phyloP scores from a whole-genome alignment of 352 stramenopile species.

The Phytophthora crassamura region DNA sequence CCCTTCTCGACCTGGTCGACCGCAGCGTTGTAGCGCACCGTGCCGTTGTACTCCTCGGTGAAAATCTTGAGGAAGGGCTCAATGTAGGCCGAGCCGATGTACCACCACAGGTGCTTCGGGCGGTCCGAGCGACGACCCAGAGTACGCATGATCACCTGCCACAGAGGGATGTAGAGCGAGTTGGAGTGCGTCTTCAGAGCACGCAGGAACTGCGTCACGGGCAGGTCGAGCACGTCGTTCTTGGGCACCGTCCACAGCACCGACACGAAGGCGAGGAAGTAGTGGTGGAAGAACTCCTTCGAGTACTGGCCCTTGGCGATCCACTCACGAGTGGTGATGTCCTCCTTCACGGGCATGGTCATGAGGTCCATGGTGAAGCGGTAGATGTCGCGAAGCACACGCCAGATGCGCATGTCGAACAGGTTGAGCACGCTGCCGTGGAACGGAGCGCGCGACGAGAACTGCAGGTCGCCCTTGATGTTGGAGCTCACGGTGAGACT shows the following conservation, averaged over 20 bases:
- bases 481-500: constrained; percentile 87
- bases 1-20: constrained; percentile 75
- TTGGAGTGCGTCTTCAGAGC: constrained; percentile 90
- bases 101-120: constrained; percentile 89
- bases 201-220: constrained; percentile 85
- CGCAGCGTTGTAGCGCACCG: constrained; percentile 76
- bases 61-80: constrained; percentile 89
- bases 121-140: constrained; percentile 78
- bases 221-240: constrained; percentile 82
- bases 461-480: constrained; percentile 81
- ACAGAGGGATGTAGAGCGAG: constrained; percentile 88
- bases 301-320: constrained; percentile 74
- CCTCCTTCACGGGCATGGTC: constrained; percentile 80
- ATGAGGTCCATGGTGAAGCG: constrained; percentile 89
- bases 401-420: constrained; percentile 83
- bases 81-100: constrained; percentile 86
- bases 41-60: constrained; percentile 81
- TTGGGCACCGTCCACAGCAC: constrained; percentile 90
- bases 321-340: constrained; percentile 84
- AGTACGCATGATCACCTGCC: constrained; percentile 82
- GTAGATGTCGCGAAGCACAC: constrained; percentile 89
- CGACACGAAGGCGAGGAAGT: constrained; percentile 88
- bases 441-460: constrained; percentile 85
- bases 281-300: constrained; percentile 87
- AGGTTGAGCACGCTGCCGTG: constrained; percentile 63